Percentiles rank a stretch among this genome's conserved stretches.
These are phyloP conservation scores for Brassica carinata DNA, from an alignment of 345 rosid genomes.

Conservation along the genomic window DNA sequence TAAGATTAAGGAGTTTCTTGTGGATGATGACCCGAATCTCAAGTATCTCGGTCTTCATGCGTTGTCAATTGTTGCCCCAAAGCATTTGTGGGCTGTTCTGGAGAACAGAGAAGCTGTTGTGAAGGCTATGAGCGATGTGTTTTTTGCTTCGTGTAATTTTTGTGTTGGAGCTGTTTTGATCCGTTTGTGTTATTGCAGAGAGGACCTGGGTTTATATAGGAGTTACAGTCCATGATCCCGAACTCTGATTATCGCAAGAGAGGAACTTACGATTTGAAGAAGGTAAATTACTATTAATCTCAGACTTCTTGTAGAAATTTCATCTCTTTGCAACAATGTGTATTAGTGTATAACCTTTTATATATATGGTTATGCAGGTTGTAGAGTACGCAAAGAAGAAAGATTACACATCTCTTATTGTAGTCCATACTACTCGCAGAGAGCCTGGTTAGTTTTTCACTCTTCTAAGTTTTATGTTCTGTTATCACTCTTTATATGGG, in stretches of 20 bases:
- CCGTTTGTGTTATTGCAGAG: slow-evolving; percentile 49
- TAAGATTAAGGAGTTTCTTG: slow-evolving; percentile 67
- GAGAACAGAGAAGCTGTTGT: slow-evolving; percentile 87
- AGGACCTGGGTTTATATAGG: slow-evolving; percentile 83
- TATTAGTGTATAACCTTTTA: neutral
- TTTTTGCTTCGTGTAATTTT: neutral
- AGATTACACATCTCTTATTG: slow-evolving; percentile 80
- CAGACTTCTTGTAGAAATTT: neutral
- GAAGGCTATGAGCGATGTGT: slow-evolving; percentile 74
- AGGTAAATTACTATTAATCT: slow-evolving; percentile 48
- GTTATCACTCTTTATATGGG: neutral
- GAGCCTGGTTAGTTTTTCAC: slow-evolving; percentile 75
- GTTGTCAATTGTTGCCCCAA: slow-evolving; percentile 60
- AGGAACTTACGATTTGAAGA: slow-evolving; percentile 91
- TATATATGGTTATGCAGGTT: slow-evolving; percentile 50
- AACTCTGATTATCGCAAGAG: slow-evolving; percentile 77
- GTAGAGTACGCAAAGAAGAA: slow-evolving; percentile 81
- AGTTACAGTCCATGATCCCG: slow-evolving; percentile 77
- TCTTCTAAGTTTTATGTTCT: neutral
- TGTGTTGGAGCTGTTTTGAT: neutral
- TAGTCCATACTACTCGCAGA: slow-evolving; percentile 85
- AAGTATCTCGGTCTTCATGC: slow-evolving; percentile 95
- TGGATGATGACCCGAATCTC: slow-evolving; percentile 86
- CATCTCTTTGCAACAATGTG: neutral
- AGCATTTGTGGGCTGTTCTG: slow-evolving; percentile 79